These are phyloP conservation scores for Geopyxis carbonaria DNA, from an alignment of 495 filamentous ascomycete species.

Conservation along the genomic window DNA sequence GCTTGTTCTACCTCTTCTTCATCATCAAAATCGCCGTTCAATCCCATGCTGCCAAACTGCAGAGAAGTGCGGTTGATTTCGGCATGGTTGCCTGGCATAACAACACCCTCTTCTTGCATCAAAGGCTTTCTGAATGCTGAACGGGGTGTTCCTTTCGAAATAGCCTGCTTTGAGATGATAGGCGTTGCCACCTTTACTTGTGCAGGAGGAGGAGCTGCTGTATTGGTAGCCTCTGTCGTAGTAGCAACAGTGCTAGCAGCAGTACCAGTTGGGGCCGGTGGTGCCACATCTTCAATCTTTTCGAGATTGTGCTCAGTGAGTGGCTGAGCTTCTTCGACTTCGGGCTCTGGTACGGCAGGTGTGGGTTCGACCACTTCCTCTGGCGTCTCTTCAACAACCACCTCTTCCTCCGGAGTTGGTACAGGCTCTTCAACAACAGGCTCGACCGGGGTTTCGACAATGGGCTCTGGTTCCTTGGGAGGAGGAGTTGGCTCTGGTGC, in stretches of 20 bases:
- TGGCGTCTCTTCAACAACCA: conserved; percentile 7
- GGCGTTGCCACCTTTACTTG: conserved; percentile 42
- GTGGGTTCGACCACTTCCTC: conserved; percentile 8
- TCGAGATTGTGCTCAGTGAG: conserved; percentile 86
- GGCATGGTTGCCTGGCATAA: conserved; percentile 89
- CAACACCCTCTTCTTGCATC: conserved; percentile 90
- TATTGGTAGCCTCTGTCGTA: conserved; percentile 38
- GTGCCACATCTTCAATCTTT: conserved; percentile 63
- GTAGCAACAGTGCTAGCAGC: conserved; percentile 82
- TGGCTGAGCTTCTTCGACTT: conserved; percentile 22
- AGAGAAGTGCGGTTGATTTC: conserved; percentile 86
- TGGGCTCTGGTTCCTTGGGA: conserved; percentile 15
- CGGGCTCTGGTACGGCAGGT: conserved; percentile 16
- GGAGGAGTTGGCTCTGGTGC: conserved; percentile 19
- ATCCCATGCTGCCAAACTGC: conserved; percentile 88
- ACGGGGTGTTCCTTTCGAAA: conserved; percentile 25
- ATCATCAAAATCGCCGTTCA: conserved; percentile 88
- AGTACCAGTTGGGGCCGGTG: conserved; percentile 57
- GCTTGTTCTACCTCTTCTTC: conserved; percentile 89
- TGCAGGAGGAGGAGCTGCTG: conserved; percentile 36
- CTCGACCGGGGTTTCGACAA: conserved; percentile 11
- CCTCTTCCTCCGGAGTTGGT: conserved; percentile 6
- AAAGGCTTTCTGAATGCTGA: conserved; percentile 66
- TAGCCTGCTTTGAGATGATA: conserved; percentile 15
- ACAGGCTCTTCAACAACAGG: conserved; percentile 11